Conservation (phyloP, 2,329 filamentous ascomycete genomes). For the Bipolaris gigantea region DNA sequence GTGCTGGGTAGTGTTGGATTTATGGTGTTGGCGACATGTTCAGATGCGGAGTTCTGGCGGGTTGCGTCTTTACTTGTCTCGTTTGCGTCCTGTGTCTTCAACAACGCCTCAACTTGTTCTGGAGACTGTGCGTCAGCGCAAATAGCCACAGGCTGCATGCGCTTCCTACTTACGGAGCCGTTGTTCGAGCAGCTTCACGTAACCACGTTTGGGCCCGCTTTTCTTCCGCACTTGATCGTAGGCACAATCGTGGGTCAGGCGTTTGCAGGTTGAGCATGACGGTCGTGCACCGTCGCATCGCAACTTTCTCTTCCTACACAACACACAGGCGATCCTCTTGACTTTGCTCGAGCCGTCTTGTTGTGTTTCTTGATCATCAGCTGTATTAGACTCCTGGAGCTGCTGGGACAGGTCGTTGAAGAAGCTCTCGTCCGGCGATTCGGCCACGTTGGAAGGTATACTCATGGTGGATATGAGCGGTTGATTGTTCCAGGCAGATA, state of each 20-base stretch:
- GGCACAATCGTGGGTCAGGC: constrained; percentile 82
- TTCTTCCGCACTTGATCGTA: constrained; percentile 93
- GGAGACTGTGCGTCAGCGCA: constrained; percentile 21
- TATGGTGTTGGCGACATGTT: constrained; percentile 39
- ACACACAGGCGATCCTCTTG: constrained; percentile 94
- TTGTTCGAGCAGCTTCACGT: constrained; percentile 92
- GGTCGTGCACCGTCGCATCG: constrained; percentile 84
- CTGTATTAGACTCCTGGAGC: constrained; percentile 41
- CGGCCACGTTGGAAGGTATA: constrained; percentile 37
- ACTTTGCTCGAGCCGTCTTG: constrained; percentile 50
- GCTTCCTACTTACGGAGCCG: constrained; percentile 70
- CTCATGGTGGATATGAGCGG: constrained; percentile 9
- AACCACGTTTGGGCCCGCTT: constrained; percentile 91
- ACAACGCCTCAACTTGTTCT: constrained; percentile 91
- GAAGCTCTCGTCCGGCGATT: constrained; percentile 51
- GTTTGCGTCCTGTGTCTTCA: constrained; percentile 73
- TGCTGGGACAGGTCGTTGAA: constrained; percentile 60
- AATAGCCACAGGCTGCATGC: constrained; percentile 1
- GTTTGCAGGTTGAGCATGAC: constrained; percentile 83
- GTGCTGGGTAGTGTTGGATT: constrained; percentile 28
- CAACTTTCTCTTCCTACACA: constrained; percentile 90
- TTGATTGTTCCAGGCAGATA: constrained; percentile 8
- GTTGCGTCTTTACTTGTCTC: constrained; percentile 34
- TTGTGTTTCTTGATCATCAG: constrained; percentile 48
- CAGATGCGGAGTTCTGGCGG: constrained; percentile 29